Conservation (phyloP, 441 rosid species). For the Corymbia citriodora region DNA sequence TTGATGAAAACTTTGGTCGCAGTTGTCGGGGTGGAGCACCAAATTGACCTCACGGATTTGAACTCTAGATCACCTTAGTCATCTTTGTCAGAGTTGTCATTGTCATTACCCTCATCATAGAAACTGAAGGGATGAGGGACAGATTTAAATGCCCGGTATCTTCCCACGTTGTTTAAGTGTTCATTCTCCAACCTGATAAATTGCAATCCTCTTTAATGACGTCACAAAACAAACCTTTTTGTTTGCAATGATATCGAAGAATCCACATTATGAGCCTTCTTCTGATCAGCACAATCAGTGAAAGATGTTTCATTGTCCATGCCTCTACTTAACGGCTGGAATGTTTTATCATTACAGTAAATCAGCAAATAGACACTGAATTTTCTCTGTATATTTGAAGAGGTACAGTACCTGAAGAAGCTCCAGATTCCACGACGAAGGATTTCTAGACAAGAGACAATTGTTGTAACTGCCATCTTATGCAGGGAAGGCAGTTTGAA, state of each 20-base stretch:
- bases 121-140: constrained; percentile 49
- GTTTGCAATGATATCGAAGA: not conserved
- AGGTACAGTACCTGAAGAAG: constrained; percentile 53
- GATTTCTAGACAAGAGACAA: constrained; percentile 50
- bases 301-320: not conserved
- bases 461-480: constrained; percentile 30
- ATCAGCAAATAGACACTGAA: not conserved
- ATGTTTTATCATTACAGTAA: not conserved
- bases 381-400: not conserved
- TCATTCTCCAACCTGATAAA: constrained; percentile 43
- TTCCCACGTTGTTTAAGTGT: constrained; percentile 50
- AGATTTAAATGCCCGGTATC: constrained; percentile 45
- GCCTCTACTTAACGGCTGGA: not conserved
- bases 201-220: not conserved
- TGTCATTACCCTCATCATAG: constrained; percentile 12
- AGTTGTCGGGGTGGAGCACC: not conserved
- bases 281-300: not conserved
- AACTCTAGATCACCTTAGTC: not conserved
- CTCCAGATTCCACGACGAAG: constrained; percentile 66
- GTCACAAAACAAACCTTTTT: not conserved
- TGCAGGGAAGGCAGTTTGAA: constrained; percentile 37
- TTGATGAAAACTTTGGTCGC: not conserved
- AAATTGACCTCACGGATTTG: not conserved
- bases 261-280: not conserved
- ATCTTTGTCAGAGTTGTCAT: constrained; percentile 15